These are phyloP conservation scores for Myrica gale DNA, from an alignment of 306 rosid genomes.

Conservation along the genomic window DNA sequence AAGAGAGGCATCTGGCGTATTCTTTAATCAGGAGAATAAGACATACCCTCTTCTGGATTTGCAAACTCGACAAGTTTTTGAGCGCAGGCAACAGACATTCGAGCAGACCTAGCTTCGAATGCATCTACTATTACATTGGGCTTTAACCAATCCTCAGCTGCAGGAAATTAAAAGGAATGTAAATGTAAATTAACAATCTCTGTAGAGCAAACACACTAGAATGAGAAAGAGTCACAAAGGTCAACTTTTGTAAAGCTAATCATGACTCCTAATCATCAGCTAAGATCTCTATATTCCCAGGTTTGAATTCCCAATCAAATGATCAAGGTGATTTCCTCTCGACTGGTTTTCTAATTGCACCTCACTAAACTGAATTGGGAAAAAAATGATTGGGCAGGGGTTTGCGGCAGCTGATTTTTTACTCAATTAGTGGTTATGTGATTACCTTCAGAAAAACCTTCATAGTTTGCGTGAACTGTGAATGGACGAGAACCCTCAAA, in stretches of 20 bases:
- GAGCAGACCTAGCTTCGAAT: conserved; percentile 84
- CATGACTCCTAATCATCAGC: background rate
- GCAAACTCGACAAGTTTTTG: conserved; percentile 62
- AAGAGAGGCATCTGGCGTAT: conserved; percentile 14
- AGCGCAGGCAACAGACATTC: conserved; percentile 78
- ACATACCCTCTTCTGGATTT: conserved; percentile 75
- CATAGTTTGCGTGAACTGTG: conserved; percentile 68
- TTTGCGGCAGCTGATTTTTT: conserved; percentile 3
- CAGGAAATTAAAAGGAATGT: conserved; percentile 29
- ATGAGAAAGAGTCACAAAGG: background rate
- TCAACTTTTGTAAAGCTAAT: background rate
- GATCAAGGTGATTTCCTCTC: too few species aligned
- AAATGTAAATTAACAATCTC: conserved; percentile 19
- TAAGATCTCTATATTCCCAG: too few species aligned
- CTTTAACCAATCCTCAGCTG: conserved; percentile 94
- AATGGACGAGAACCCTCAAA: conserved; percentile 71
- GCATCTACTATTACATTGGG: conserved; percentile 67
- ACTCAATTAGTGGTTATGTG: conserved; percentile 1
- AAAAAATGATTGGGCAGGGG: background rate
- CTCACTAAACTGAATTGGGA: conserved; percentile 10
- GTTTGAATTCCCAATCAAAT: too few species aligned
- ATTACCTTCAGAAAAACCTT: conserved; percentile 79
- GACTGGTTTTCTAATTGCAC: background rate
- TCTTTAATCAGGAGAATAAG: conserved; percentile 18
- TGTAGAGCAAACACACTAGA: background rate